These are phyloP conservation scores for Vigna radiata DNA, from an alignment of 306 rosid genomes.

Conservation along the genomic window DNA sequence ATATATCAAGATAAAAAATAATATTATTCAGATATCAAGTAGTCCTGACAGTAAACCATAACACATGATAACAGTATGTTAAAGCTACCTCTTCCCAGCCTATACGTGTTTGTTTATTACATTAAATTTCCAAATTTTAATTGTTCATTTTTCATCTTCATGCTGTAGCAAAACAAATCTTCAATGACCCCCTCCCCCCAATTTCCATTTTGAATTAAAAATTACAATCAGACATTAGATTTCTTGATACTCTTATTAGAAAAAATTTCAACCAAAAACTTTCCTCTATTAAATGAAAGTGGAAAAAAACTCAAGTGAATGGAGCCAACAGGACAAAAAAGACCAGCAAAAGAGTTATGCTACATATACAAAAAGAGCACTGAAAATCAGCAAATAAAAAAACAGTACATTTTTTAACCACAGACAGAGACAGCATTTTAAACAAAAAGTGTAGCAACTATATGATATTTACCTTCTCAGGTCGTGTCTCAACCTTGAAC, in stretches of 20 bases:
- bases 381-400: constrained; percentile 7
- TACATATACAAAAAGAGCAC: constrained; percentile 32
- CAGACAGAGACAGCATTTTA: constrained; percentile 30
- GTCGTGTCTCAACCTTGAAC: constrained; percentile 95
- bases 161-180: constrained; percentile 26
- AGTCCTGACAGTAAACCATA: constrained; percentile 28
- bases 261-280: no score
- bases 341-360: background rate
- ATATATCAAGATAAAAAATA: constrained; percentile 23
- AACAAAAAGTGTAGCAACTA: constrained; percentile 14
- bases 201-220: no score
- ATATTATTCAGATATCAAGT: constrained; percentile 22
- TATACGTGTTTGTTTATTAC: constrained; percentile 11
- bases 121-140: constrained; percentile 33
- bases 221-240: no score
- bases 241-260: no score
- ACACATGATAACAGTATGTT: constrained; percentile 33
- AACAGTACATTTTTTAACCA: background rate
- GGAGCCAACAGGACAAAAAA: background rate
- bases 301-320: constrained; percentile 23
- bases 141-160: constrained; percentile 28
- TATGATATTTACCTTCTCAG: constrained; percentile 74
- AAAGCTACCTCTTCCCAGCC: constrained; percentile 24
- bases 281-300: no score
- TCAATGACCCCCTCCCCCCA: background rate